Evolutionary conservation across 495 filamentous ascomycete species (phyloP).

Genomic region (Xanthoparmelia taractica): DNA sequence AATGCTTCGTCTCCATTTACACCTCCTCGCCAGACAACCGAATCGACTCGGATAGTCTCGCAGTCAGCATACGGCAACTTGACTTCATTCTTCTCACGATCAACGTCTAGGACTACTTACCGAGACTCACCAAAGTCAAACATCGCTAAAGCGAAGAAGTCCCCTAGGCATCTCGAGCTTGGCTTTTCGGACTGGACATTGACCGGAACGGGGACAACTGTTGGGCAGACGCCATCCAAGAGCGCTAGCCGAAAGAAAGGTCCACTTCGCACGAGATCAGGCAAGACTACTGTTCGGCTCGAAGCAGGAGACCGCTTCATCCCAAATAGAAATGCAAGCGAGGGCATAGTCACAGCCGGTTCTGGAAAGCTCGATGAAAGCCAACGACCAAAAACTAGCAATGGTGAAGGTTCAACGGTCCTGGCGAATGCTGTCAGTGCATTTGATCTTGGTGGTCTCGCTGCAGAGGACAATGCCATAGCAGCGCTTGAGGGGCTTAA

Average conservation of each 20-base stretch:
- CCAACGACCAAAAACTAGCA: slow-evolving; percentile 61
- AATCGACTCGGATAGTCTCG: slow-evolving; percentile 43
- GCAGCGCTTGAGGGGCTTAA: slow-evolving; percentile 70
- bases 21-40: slow-evolving; percentile 55
- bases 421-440: slow-evolving; percentile 60
- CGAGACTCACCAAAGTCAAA: slow-evolving; percentile 89
- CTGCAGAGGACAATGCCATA: slow-evolving; percentile 66
- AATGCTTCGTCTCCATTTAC: slow-evolving; percentile 67
- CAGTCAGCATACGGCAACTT: slow-evolving; percentile 72
- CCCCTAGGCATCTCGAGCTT: slow-evolving; percentile 77
- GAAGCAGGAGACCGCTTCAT: slow-evolving; percentile 92
- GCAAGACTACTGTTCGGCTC: slow-evolving; percentile 76
- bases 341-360: slow-evolving; percentile 73
- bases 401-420: slow-evolving; percentile 59
- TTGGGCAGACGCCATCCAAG: slow-evolving; percentile 63
- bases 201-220: slow-evolving; percentile 65
- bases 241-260: slow-evolving; percentile 55
- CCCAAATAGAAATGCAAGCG: slow-evolving; percentile 81
- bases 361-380: slow-evolving; percentile 71
- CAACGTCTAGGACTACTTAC: slow-evolving; percentile 48
- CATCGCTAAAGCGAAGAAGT: slow-evolving; percentile 64
- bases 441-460: slow-evolving; percentile 55
- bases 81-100: slow-evolving; percentile 64
- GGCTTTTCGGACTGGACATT: slow-evolving; percentile 89
- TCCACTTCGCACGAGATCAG: slow-evolving; percentile 53